These are phyloP conservation scores for Fusarium nanum DNA, from an alignment of 2,329 filamentous ascomycete genomes.

Conservation along the genomic window DNA sequence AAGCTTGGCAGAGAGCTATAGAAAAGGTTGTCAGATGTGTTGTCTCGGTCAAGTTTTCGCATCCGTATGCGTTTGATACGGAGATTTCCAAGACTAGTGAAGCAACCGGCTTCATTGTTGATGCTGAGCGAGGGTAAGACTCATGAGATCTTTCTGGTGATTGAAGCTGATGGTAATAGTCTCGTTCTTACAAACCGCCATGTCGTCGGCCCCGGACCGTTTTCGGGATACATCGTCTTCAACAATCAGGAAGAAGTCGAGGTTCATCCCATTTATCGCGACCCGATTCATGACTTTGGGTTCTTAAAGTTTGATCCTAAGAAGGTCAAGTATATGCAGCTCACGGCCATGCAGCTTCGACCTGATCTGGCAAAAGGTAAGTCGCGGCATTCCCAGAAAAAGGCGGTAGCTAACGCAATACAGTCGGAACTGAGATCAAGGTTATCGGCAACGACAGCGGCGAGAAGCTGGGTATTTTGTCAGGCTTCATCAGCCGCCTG, in stretches of 20 bases:
- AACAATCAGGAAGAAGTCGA: slow-evolving; percentile 98
- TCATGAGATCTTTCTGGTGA: neutral
- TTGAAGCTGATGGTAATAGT: neutral
- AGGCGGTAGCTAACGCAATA: neutral
- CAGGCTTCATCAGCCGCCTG: slow-evolving; percentile 93
- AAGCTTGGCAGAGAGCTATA: slow-evolving; percentile 87
- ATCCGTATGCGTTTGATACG: slow-evolving; percentile 97
- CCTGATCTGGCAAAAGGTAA: slow-evolving; percentile 28
- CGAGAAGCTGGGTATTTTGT: slow-evolving; percentile 56
- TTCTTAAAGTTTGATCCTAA: slow-evolving; percentile 95
- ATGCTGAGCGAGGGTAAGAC: slow-evolving; percentile 21
- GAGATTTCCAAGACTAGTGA: slow-evolving; percentile 94
- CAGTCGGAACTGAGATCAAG: slow-evolving; percentile 32
- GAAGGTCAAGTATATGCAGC: slow-evolving; percentile 98
- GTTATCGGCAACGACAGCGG: slow-evolving; percentile 34
- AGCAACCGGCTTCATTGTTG: slow-evolving; percentile 74
- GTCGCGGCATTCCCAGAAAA: no score
- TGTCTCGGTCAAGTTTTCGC: slow-evolving; percentile 98
- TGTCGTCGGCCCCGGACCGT: slow-evolving; percentile 93
- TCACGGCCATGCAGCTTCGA: slow-evolving; percentile 50
- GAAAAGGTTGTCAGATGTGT: slow-evolving; percentile 94
- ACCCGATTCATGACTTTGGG: slow-evolving; percentile 98
- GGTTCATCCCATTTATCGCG: slow-evolving; percentile 94
- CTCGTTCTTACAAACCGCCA: slow-evolving; percentile 82
- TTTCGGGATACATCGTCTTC: slow-evolving; percentile 98